phyloP scores from a whole-genome alignment of 2,329 filamentous ascomycete genomes.

The Alternaria panax region DNA sequence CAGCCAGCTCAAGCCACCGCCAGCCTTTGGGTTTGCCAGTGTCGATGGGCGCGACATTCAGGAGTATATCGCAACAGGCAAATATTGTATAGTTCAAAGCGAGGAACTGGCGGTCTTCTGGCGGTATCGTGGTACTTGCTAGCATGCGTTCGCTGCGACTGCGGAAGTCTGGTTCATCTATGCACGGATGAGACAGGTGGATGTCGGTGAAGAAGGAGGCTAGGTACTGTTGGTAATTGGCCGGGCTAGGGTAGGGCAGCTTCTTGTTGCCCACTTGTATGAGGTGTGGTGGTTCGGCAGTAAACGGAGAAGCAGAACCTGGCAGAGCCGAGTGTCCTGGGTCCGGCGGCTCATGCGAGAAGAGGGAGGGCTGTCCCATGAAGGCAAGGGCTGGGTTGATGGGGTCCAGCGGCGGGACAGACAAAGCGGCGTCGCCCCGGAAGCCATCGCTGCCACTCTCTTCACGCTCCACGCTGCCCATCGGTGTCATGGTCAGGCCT shows the following conservation, averaged over 20 bases:
- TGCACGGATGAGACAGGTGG: slow-evolving; percentile 36
- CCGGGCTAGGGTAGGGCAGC: slow-evolving; percentile 31
- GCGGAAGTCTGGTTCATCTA: slow-evolving; percentile 41
- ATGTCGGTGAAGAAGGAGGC: slow-evolving; percentile 40
- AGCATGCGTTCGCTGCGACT: slow-evolving; percentile 32
- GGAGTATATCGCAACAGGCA: slow-evolving; percentile 29
- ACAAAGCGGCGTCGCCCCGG: slow-evolving; percentile 27
- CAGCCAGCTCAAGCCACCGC: slow-evolving; percentile 41
- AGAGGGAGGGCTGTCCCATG: slow-evolving; percentile 22
- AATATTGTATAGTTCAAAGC: slow-evolving; percentile 44
- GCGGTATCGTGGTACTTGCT: slow-evolving; percentile 21
- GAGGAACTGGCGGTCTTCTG: slow-evolving; percentile 33
- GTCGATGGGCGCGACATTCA: slow-evolving; percentile 7
- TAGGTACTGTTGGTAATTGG: slow-evolving; percentile 35
- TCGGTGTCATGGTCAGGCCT: slow-evolving; percentile 30
- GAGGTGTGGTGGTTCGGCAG: slow-evolving; percentile 6
- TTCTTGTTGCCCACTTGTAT: slow-evolving; percentile 28
- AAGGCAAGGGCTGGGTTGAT: slow-evolving; percentile 32
- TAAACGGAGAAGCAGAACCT: not conserved
- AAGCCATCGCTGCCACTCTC: slow-evolving; percentile 27
- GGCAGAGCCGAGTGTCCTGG: slow-evolving; percentile 8
- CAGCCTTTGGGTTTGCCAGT: slow-evolving; percentile 32
- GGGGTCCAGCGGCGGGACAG: slow-evolving; percentile 32
- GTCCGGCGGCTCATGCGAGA: slow-evolving; percentile 21
- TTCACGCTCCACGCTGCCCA: slow-evolving; percentile 40